Base-by-base conservation (phyloP, 73 alveolate species). In the Paramecium caudatum region DNA sequence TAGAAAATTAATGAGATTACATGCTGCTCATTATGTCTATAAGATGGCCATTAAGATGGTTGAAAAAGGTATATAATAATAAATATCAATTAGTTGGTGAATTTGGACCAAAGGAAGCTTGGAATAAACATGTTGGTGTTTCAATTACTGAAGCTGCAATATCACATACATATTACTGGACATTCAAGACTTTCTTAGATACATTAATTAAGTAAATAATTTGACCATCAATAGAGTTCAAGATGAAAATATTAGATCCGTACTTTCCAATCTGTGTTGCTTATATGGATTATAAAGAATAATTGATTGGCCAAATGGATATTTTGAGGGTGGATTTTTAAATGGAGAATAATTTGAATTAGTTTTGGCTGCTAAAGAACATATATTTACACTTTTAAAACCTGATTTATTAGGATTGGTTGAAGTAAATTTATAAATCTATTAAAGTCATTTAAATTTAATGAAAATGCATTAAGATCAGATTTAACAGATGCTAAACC, bases 31-130 rank as follows among this genome's bases (percentile, higher is more conserved):
- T 43, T 43, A 47, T 41, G 68, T 86, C 3, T 37, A 62, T 9
- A 62, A 36, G 34, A 61, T 81, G 47, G 62, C 65, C 23, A 32
- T 39, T 41, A 36, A 86, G 25, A 62, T 86, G 93, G 48, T 62
- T 33, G 80, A 61, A 25, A 70, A 86, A 34, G 93, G 68, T 45
- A 55, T 19, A 2, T 2, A 4, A 27, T 2, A 27, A 21, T 10
- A 16, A 0, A 10, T 55, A 55, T 55, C 7, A 55, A 55, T 4
- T 55, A 55, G 80, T 43, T 55, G 84, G 90, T 25, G 93, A 86
- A 39, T 43, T 39, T 21, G 88, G 88, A 41, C 93, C 93, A n/a
- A 86, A 86, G 41, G 93, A 86, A 63, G 93, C 93, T 36, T 86
- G 82, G 82, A 78, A 86, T 46, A 86, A 55, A 23, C 90, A 70